phyloP scores from a whole-genome alignment of 306 rosid species.

The Ammopiptanthus mongolicus region DNA sequence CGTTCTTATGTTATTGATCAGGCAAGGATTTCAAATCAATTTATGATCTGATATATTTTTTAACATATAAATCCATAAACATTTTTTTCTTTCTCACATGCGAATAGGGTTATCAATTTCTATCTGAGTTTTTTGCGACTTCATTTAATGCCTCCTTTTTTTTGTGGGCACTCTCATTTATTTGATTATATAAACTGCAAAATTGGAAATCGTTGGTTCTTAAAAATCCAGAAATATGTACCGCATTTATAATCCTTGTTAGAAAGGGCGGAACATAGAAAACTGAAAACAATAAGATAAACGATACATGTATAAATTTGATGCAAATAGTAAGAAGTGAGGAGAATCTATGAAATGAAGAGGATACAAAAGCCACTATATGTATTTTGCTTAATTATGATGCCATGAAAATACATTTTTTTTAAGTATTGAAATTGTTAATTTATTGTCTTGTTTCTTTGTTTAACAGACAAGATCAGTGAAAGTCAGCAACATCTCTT shows the following conservation, averaged over 20 bases:
- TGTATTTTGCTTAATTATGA: neutral
- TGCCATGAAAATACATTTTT: neutral
- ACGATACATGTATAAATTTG: neutral
- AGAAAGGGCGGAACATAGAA: no score
- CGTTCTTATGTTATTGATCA: neutral
- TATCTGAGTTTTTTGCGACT: neutral
- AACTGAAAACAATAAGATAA: neutral
- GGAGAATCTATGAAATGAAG: neutral
- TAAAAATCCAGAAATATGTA: neutral
- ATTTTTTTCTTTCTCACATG: neutral
- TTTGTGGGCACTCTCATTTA: neutral
- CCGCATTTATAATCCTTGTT: no score
- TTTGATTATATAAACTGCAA: neutral
- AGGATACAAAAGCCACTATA: neutral
- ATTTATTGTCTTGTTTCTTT: neutral
- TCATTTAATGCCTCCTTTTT: neutral
- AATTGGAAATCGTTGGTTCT: neutral
- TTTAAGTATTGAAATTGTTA: neutral
- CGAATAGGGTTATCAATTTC: neutral
- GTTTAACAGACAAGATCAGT: constrained; percentile 41
- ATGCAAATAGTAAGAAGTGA: neutral
- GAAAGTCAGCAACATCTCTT: constrained; percentile 52
- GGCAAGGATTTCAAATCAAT: neutral
- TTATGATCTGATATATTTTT: no score
- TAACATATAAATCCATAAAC: neutral